A percentile compares a stretch with the other conserved stretches of the same genome.
Evolutionary conservation across 1,284 basidiomycete genomes (phyloP).

Genomic region (Trichosporon ovoides): DNA sequence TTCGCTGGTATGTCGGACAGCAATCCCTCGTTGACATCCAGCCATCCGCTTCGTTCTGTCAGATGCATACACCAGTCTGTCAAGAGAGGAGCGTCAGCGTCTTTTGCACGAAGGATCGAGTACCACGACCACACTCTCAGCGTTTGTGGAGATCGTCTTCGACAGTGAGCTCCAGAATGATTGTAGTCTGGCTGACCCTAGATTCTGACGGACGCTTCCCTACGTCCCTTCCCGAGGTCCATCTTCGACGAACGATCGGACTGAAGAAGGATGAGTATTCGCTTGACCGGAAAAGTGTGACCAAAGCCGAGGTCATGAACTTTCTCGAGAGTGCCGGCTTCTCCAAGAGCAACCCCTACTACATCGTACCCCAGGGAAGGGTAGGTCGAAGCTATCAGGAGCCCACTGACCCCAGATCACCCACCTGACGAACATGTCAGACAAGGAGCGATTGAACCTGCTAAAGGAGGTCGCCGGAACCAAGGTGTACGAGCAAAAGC

Average conservation of each 20-base stretch:
- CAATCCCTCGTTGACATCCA: conserved; percentile 33
- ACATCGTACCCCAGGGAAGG: conserved; percentile 96
- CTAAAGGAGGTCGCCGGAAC: conserved; percentile 98
- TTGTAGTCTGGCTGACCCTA: conserved; percentile 18
- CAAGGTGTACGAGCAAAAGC: conserved; percentile 93
- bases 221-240: conserved; percentile 75
- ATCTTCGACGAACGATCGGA: conserved; percentile 87
- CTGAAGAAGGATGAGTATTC: conserved; percentile 99
- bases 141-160: conserved; percentile 83
- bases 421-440: conserved; percentile 93
- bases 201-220: conserved; percentile 76
- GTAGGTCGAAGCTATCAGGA: conserved; percentile 53
- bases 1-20: conserved; percentile 62
- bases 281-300: conserved; percentile 83
- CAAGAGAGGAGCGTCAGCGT: conserved; percentile 83
- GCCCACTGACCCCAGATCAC: conserved; percentile 65
- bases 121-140: conserved; percentile 81
- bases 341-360: conserved; percentile 95
- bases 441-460: conserved; percentile 84
- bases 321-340: conserved; percentile 93
- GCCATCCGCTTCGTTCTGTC: conserved; percentile 96
- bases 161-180: conserved; percentile 54
- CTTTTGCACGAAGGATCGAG: conserved; percentile 90
- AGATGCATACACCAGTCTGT: conserved; percentile 95
- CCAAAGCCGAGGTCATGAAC: conserved; percentile 96